Evolutionary conservation across 179 eudicot genomes (phyloP), one percentile per base, ranked within the genome.

Genomic region (Beta lomatogona): DNA sequence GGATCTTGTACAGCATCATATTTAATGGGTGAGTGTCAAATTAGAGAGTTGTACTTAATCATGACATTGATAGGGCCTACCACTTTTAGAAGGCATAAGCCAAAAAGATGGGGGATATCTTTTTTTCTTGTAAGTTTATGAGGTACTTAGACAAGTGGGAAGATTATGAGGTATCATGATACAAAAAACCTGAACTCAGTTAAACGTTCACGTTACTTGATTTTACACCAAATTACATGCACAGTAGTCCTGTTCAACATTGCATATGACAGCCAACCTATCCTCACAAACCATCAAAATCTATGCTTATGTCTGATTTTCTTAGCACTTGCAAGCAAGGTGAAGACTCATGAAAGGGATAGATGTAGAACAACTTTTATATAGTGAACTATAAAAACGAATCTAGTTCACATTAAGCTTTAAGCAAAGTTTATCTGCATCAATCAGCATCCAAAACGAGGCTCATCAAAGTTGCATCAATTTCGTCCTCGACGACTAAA

Each of bases 391-490:
- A 48, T 48, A 9, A 6, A 9, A 44, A 15, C 22, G 45, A 4
- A 36, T 10, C 6, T 4, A 11, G 22, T 67, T 70, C 21, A 54
- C 18, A 16, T 18, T 54, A 46, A 16, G 14, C 59, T 73, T 73
- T 10, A 22, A 63, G 22, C 3, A 7, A 64, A 19, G 21, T 11
- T 52, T 48, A 53, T 66, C 53, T 41, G 58, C 67, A 54, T 25
- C 6, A 28, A 80, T 63, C 65, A 53, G 78, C 61, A 31, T 63
- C 53, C 55, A 63, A n/a, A 72, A 80, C 6, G n/a, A 73, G 68
- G 78, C 11, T 25, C 76, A 64, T 73, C 65, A n/a, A 19, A 48
- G 28, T 58, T 59, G 2, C 50, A 80, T 28, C 71, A 46, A 28
- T 19, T 50, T 16, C 31, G 50, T 64, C 45, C 61, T 10, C 16